A percentile compares a stretch with the other conserved stretches of the same genome.
phyloP scores from a whole-genome alignment of 768 basidiomycete genomes.

The Pleurotus ostreatus region DNA sequence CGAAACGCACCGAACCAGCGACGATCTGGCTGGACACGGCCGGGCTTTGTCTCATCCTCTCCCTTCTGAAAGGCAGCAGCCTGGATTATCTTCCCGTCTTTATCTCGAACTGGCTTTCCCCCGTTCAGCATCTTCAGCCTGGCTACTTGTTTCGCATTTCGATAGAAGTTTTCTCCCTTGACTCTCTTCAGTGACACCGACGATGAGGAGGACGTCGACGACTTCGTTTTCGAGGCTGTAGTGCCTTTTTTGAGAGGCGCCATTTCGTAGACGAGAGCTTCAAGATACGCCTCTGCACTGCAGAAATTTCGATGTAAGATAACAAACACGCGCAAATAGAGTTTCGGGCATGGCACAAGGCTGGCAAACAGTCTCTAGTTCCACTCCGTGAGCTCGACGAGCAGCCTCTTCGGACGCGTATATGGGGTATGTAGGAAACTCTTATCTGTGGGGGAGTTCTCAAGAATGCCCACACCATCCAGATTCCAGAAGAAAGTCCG shows the following conservation, averaged over 20 bases:
- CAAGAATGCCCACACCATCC: too few relatives aligned
- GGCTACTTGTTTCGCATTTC: constrained; percentile 85
- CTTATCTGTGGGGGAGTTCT: too few relatives aligned
- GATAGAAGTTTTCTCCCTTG: constrained; percentile 98
- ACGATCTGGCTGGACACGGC: constrained; percentile 90
- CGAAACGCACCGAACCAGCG: constrained; percentile 88
- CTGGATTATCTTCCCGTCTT: constrained; percentile 87
- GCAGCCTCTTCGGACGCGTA: too few relatives aligned
- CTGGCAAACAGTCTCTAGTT: too few relatives aligned
- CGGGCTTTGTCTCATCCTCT: constrained; percentile 87
- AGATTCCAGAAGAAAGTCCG: too few relatives aligned
- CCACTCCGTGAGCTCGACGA: too few relatives aligned
- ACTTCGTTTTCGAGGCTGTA: constrained; percentile 22
- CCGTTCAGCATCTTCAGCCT: constrained; percentile 91
- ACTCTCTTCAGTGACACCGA: constrained; percentile 57
- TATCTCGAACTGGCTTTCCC: constrained; percentile 87
- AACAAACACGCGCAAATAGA: too few relatives aligned
- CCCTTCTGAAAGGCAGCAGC: constrained; percentile 95
- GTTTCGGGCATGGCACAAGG: too few relatives aligned
- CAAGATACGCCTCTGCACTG: too few relatives aligned
- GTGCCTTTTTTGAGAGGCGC: constrained; percentile 6
- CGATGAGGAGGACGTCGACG: constrained; percentile 30
- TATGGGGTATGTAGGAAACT: too few relatives aligned
- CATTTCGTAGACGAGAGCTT: background rate
- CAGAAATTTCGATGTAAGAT: too few relatives aligned